These are phyloP conservation scores for Verticillium nonalfalfae DNA, from an alignment of 2,329 filamentous ascomycete genomes.

Conservation along the genomic window DNA sequence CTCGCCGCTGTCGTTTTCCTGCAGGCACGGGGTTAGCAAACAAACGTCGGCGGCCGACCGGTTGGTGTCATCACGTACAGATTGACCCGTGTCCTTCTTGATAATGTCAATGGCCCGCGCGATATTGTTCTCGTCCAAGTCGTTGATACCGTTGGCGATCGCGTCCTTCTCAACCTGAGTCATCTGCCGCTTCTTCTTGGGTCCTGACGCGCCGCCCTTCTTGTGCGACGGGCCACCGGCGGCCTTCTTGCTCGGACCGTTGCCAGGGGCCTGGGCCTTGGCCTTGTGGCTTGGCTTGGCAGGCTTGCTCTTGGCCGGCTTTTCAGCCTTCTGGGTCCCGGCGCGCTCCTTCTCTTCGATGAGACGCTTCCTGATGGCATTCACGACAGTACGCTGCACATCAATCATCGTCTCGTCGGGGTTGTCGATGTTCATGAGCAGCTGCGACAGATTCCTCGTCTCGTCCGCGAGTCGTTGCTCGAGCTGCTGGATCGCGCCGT, in stretches of 20 bases:
- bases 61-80: constrained; percentile 45
- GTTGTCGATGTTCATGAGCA: constrained; percentile 41
- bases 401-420: constrained; percentile 46
- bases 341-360: constrained; percentile 65
- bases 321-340: constrained; percentile 45
- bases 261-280: constrained; percentile 24
- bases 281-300: constrained; percentile 49
- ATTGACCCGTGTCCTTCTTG: constrained; percentile 73
- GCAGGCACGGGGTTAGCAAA: constrained; percentile 2
- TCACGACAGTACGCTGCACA: constrained; percentile 56
- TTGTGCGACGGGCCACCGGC: constrained; percentile 22
- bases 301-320: constrained; percentile 50
- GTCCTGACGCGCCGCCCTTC: constrained; percentile 36
- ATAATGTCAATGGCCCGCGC: constrained; percentile 83
- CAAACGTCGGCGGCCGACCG: background rate
- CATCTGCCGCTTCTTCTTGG: constrained; percentile 50
- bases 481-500: constrained; percentile 42
- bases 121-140: constrained; percentile 72
- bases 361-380: constrained; percentile 63
- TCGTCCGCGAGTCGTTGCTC: constrained; percentile 48
- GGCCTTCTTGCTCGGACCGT: constrained; percentile 34
- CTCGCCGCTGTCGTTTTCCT: constrained; percentile 55
- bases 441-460: constrained; percentile 48
- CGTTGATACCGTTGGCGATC: constrained; percentile 79
- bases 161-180: constrained; percentile 82